Conservation (phyloP, 2,329 filamentous ascomycete species). For the Pezicula radicicola region DNA sequence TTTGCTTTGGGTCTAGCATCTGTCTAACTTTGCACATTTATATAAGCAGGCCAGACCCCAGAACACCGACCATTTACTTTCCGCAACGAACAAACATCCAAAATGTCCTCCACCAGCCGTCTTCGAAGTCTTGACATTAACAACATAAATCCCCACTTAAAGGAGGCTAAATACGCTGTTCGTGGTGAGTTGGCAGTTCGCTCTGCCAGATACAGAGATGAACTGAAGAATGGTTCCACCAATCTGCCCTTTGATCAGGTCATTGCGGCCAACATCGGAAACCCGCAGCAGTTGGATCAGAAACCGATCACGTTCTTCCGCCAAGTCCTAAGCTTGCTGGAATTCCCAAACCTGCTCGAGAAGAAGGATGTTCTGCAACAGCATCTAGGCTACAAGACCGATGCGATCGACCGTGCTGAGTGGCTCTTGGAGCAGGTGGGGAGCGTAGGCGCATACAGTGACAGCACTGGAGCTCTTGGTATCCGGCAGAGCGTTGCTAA, state of each 20-base stretch:
- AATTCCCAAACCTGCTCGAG: constrained; percentile 83
- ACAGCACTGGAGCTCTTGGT: constrained; percentile 81
- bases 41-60: no score
- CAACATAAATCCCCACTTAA: constrained; percentile 91
- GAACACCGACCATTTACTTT: no score
- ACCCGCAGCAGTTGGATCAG: constrained; percentile 98
- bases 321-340: constrained; percentile 88
- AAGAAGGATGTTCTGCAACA: constrained; percentile 76
- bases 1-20: no score
- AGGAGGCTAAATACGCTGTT: constrained; percentile 90
- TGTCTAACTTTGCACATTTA: no score
- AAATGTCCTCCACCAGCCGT: constrained; percentile 31
- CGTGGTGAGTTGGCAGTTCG: constrained; percentile 92
- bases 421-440: constrained; percentile 78
- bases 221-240: constrained; percentile 55
- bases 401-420: constrained; percentile 82
- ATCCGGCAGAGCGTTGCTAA: constrained; percentile 88
- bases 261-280: constrained; percentile 97
- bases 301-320: constrained; percentile 99
- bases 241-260: constrained; percentile 81
- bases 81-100: constrained; percentile 9
- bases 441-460: constrained; percentile 94
- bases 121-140: constrained; percentile 63
- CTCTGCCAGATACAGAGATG: constrained; percentile 84
- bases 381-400: constrained; percentile 79